These are phyloP conservation scores for Cystoisospora suis DNA, from an alignment of 169 alveolate genomes.

Conservation along the genomic window DNA sequence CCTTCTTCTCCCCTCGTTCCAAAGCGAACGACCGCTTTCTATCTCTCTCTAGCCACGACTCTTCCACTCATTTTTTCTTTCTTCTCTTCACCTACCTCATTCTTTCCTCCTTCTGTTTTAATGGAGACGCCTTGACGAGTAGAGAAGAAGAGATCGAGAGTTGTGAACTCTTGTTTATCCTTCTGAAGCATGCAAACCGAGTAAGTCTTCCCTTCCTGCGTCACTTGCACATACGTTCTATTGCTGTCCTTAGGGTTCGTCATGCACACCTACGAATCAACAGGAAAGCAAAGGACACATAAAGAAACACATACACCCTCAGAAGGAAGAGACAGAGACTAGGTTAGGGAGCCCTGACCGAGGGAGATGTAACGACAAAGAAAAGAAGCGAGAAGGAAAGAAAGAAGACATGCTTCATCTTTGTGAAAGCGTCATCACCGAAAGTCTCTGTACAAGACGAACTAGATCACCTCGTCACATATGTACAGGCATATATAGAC, in stretches of 20 bases:
- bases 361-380: background rate
- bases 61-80: no score
- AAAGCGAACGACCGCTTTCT: no score
- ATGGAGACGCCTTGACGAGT: constrained; percentile 80
- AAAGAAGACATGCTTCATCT: no score
- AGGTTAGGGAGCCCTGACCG: no score
- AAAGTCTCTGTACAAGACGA: no score
- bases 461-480: no score
- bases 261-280: constrained; percentile 88
- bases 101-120: constrained; percentile 84
- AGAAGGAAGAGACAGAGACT: background rate
- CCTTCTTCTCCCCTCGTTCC: no score
- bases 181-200: constrained; percentile 86
- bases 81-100: constrained; percentile 79
- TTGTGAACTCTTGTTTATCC: constrained; percentile 85
- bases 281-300: no score
- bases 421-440: no score
- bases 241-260: constrained; percentile 85
- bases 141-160: constrained; percentile 86
- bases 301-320: background rate
- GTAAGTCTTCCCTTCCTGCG: constrained; percentile 81
- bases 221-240: constrained; percentile 84
- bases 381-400: background rate
- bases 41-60: no score
- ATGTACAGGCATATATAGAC: no score